phyloP scores from a whole-genome alignment of 2,329 filamentous ascomycete species.

The Sphaceloma murrayae region DNA sequence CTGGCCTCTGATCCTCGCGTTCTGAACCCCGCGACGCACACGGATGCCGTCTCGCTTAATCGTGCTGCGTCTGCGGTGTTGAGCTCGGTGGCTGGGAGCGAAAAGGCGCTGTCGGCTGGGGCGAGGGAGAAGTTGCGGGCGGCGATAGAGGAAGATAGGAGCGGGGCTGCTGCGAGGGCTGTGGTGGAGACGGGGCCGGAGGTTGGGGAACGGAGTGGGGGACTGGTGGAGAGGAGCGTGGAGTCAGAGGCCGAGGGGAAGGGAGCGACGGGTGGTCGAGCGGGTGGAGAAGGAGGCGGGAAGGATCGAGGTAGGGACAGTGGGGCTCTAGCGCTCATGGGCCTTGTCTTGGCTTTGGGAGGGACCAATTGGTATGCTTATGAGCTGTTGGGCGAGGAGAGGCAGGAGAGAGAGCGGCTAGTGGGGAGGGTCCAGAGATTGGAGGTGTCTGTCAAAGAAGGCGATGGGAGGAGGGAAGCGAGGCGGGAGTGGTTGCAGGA shows the following conservation, averaged over 20 bases:
- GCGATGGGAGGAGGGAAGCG: neutral
- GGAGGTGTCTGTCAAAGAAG: neutral
- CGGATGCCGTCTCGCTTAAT: neutral
- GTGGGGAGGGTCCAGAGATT: slow-evolving; percentile 8
- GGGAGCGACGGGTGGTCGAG: neutral
- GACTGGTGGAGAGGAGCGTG: neutral
- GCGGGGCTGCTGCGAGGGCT: neutral
- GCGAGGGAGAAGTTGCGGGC: neutral
- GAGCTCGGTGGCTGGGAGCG: slow-evolving; percentile 4
- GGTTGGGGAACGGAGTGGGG: neutral
- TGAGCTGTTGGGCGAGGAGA: slow-evolving; percentile 14
- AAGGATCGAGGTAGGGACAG: neutral
- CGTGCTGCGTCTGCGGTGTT: slow-evolving; percentile 11
- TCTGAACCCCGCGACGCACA: neutral
- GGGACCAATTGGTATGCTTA: slow-evolving; percentile 12
- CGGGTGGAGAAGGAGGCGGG: neutral
- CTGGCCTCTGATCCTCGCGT: slow-evolving; percentile 5
- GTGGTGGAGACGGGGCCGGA: neutral
- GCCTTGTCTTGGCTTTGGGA: slow-evolving; percentile 6
- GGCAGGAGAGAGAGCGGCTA: slow-evolving; percentile 9
- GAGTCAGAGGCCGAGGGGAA: neutral
- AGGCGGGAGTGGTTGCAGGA: neutral
- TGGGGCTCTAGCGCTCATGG: slow-evolving; percentile 1
- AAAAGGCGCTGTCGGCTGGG: neutral
- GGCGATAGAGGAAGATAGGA: neutral